Evolutionary conservation across 2,329 filamentous ascomycete species (phyloP).

Genomic region (Arachnopeziza araneosa): DNA sequence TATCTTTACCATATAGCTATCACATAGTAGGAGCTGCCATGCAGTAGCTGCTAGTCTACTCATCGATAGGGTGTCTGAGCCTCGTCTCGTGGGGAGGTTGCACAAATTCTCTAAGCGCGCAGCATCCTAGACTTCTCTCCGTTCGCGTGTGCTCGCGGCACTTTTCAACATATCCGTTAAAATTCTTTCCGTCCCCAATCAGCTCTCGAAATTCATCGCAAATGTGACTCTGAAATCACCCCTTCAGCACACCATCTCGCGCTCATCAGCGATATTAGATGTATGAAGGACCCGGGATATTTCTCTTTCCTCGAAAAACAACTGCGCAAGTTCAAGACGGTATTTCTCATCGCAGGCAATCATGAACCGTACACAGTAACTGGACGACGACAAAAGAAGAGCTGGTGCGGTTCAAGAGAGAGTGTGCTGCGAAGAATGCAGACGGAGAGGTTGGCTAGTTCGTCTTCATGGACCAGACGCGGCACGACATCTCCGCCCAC

Average conservation of each 20-base stretch:
- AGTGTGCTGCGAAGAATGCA: background rate
- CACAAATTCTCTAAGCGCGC: no score
- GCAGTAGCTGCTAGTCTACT: no score
- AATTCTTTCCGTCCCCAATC: constrained; percentile 37
- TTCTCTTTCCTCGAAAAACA: constrained; percentile 35
- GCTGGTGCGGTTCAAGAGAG: constrained; percentile 7
- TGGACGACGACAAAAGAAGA: constrained; percentile 24
- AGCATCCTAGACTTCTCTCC: no score
- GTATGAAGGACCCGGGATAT: constrained; percentile 25
- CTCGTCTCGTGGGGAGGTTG: no score
- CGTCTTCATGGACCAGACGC: constrained; percentile 34
- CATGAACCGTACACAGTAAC: constrained; percentile 39
- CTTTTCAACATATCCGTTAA: background rate
- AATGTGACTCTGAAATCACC: constrained; percentile 38
- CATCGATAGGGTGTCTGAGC: no score
- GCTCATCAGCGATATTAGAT: constrained; percentile 34
- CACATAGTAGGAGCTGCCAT: no score
- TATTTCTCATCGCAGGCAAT: constrained; percentile 40
- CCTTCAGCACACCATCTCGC: constrained; percentile 39
- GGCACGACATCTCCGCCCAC: constrained; percentile 31
- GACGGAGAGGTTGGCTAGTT: constrained; percentile 24
- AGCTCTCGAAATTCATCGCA: constrained; percentile 37
- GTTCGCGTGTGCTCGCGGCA: no score
- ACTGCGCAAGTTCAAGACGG: constrained; percentile 32
- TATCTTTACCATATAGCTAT: no score